Evolutionary conservation across 768 basidiomycete species (phyloP), one percentile per base, ranked within the genome.

Genomic region (Boletus coccyginus): DNA sequence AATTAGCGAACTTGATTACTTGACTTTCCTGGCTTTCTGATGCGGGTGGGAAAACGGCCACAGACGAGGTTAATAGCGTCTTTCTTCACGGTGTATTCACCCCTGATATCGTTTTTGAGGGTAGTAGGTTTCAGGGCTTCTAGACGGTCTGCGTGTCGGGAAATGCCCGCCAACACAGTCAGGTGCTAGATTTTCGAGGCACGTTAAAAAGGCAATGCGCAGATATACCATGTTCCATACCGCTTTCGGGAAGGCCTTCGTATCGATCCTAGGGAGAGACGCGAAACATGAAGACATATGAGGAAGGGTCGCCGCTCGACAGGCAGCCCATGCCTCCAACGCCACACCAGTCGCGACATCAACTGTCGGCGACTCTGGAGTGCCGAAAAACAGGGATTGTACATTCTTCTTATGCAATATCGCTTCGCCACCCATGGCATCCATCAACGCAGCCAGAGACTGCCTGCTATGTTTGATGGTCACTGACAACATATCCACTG

Each of bases 111-210:
- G 46, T 86, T 84, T 33, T 68, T 75, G 9, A 27, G 5, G 6
- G 27, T 90, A 27, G 57, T 58, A 0, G 86, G 82, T 59, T 84
- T 84, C 53, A 75, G 57, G 17, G 78, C 70, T 17, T 81, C 76
- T 16, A 83, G 70, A 11, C 78, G 76, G 14, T 79, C 74, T 2
- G 76, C 67, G 46, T 82, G 76, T 7, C 71, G 75, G 14, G 75
- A 73, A 47, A 80, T 69, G 59, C 77, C 84, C 1, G 78, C 71
- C 3, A 87, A 64, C 19, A 77, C 73, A n/a, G 66, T 55, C 8
- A 88, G 70, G 36, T 70, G 70, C 81, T 79, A 62, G 11, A 33
- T 41, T 29, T 55, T 31, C 4, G 41, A 50, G 9, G 56, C 52
- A 6, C 10, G 48, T 52, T 4, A 62, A 50, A 36, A 7, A 1